Base-by-base conservation (phyloP, 306 rosid genomes). In the Comarum palustre region DNA sequence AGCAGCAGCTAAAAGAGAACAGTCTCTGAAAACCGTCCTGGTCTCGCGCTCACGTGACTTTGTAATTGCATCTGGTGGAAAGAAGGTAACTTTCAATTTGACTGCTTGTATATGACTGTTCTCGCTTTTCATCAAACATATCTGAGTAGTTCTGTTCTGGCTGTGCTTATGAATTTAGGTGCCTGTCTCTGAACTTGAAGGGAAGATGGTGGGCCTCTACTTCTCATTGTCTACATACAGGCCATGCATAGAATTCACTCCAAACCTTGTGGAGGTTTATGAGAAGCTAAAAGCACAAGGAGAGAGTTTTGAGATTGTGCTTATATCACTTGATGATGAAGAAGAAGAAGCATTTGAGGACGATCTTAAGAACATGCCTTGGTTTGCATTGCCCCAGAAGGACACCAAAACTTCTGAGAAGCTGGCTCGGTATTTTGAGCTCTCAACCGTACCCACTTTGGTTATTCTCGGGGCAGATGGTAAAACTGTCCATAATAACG, bases 401-500 rank as follows among this genome's bases (percentile, higher is more conserved):
- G 97, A 91, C 79, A 61, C 67, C 42, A 82, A 86, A 78, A 58
- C 5, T 25, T 68, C 73, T 20, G 46, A 12, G 68, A 89, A 86
- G 48, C 58, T 91, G 52, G 55, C 29, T 76, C 73, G 76, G 20
- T 84, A 86, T 80, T 86, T 91, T 71, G 90, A 84, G 69, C 79
- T 89, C 6, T 55, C 85, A 54, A 60, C 79, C 73, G 81, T 89
- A 17, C 97, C 96, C 11, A 80, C 90, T 27, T 55, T 91, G 73
- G 85, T 81, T 75, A 80, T 91, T 67, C 75, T 91, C 74, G 97
- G 96, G 63, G 75, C 87, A 39, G 90, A 89, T 77, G 96, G 96
- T 38, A 84, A 84, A 73, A 89, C 96, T 41, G 64, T 86, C 70
- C 79, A 81, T 42, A 38, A 81, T 59, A 89, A 89, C 70, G 88